A percentile compares a stretch with the other conserved stretches of the same genome.
Evolutionary conservation across 306 rosid species (phyloP).

Genomic region (Lathyrus aphaca): DNA sequence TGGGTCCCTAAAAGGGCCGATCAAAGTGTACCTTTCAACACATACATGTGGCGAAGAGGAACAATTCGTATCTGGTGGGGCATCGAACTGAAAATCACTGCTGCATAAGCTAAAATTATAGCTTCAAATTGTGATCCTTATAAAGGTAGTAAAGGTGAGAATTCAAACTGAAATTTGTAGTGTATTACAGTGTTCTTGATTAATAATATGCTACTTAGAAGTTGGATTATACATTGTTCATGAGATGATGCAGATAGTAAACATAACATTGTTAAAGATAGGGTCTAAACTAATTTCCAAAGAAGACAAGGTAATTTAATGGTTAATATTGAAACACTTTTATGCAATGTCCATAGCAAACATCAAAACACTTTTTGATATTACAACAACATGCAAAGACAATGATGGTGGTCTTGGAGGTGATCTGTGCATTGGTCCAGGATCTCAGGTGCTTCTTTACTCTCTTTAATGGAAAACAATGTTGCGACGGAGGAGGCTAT

Average conservation of each 20-base stretch:
- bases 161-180: too few species aligned
- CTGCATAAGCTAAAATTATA: conserved; percentile 97
- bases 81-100: conserved; percentile 92
- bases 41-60: conserved; percentile 92
- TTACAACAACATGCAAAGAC: too few species aligned
- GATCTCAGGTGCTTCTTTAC: too few species aligned
- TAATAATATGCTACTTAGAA: too few species aligned
- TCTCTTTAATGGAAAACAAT: conserved; percentile 79
- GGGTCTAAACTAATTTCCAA: conserved; percentile 76
- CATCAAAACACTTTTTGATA: too few species aligned
- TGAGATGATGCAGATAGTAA: conserved; percentile 66
- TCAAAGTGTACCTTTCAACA: conserved; percentile 90
- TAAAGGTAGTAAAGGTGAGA: conserved; percentile 84
- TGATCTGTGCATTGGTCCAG: too few species aligned
- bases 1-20: conserved; percentile 90
- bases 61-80: conserved; percentile 99
- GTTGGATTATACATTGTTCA: conserved; percentile 63
- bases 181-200: too few species aligned
- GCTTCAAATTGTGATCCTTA: conserved; percentile 89
- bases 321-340: too few species aligned
- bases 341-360: too few species aligned
- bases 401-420: too few species aligned
- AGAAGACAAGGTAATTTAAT: conserved; percentile 76
- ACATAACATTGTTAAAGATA: conserved; percentile 68
- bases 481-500: conserved; percentile 78